Base-by-base conservation (phyloP, 371 early-diverging fungal species). In the Gilbertella persicaria region DNA sequence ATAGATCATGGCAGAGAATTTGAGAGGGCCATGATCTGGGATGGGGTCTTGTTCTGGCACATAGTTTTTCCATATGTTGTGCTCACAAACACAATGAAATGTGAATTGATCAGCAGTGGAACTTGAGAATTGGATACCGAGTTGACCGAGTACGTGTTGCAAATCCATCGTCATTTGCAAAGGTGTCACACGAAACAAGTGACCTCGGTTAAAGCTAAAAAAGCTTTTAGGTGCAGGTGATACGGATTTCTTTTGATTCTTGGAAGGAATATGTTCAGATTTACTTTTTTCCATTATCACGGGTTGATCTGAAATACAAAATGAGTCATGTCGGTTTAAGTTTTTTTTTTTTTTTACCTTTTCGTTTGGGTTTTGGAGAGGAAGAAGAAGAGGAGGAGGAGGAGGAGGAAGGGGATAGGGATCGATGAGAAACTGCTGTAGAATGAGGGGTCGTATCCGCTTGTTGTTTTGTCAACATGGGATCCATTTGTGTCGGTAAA, bases 181-280 rank as follows among this genome's bases (percentile, higher is more conserved):
- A 1, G 67, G 62, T 14, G 55, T 50, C 12, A 54, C 46, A n/a
- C 70, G 67, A 23, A 69, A 67, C 8, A 73, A 42, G 35, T 67
- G 67, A 1, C 61, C 45, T 23, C 70, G 65, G 39, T 64, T 69
- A 17, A 73, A 69, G 28, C 69, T 62, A 46, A 73, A 73, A 9
- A 67, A 21, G 12, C 61, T 67, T 41, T 65, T 69, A 4, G 67
- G 73, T 7, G 60, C 25, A 6, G 17, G 62, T 5, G 56, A 41
- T 7, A n/a, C 29, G 13, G 45, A 20, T 20, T 37, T 40, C 16
- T 29, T 28, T 45, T 33, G 38, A 16, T 40, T 40, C 9, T 20
- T 37, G 12, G 41, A 46, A 20, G 45, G 33, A 14, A 46, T 16
- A 1, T 13, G 25, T 19, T 55, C 59, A 6, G 59, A 59, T 37